A percentile compares a stretch with the other conserved stretches of the same genome.
These are phyloP conservation scores for Amanita inopinata DNA, from an alignment of 768 basidiomycete species.

Conservation along the genomic window DNA sequence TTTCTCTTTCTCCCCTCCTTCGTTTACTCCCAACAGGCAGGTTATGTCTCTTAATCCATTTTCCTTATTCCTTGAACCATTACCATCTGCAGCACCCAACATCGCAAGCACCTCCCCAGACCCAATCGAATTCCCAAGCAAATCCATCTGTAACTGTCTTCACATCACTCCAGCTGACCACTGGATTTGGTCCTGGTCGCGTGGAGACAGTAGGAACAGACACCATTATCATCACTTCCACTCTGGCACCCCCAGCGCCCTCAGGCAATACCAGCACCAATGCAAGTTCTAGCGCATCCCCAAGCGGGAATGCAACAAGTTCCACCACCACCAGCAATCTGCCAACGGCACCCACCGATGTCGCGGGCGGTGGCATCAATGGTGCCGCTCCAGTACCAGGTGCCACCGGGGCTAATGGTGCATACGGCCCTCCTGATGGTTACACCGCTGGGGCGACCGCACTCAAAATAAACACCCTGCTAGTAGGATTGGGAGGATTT, in stretches of 20 bases:
- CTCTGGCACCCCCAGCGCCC: constrained; percentile 19
- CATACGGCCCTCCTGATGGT: constrained; percentile 58
- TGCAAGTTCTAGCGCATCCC: constrained; percentile 23
- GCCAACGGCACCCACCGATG: constrained; percentile 48
- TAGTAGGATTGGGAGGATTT: constrained; percentile 35
- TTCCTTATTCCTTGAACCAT: background rate
- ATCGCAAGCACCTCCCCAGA: background rate
- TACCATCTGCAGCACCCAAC: background rate
- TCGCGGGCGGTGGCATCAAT: constrained; percentile 42
- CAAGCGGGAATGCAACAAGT: constrained; percentile 13
- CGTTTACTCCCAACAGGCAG: constrained; percentile 6
- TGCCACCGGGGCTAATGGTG: constrained; percentile 32
- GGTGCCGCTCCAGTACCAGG: constrained; percentile 57
- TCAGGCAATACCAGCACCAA: constrained; percentile 13
- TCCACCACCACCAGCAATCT: constrained; percentile 28
- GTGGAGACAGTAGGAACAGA: constrained; percentile 29
- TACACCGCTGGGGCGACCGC: constrained; percentile 50
- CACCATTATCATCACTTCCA: constrained; percentile 37
- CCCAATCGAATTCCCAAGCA: constrained; percentile 10
- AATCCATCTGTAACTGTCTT: constrained; percentile 23
- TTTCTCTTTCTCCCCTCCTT: constrained; percentile 4
- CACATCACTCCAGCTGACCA: constrained; percentile 28
- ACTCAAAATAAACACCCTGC: constrained; percentile 33
- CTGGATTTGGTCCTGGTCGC: constrained; percentile 31
- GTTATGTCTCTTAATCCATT: background rate